phyloP scores from a whole-genome alignment of 169 alveolate genomes.

The Eimeria necatrix region DNA sequence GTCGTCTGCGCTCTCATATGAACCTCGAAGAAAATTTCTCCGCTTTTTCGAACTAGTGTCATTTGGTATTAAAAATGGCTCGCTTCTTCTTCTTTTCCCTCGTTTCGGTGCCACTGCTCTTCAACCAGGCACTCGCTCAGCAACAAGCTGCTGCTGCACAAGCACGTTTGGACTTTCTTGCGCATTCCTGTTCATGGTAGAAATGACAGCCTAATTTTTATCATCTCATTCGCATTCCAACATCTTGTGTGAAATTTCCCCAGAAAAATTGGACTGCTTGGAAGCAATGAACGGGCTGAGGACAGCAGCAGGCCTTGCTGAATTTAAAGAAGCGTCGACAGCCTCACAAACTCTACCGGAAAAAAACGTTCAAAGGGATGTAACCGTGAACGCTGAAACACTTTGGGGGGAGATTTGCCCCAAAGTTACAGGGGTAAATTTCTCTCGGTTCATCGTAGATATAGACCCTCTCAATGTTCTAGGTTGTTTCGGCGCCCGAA shows the following conservation, averaged over 20 bases:
- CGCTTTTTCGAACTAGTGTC: no score
- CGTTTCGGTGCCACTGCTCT: not conserved
- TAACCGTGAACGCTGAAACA: no score
- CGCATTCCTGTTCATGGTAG: not conserved
- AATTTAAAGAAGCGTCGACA: not conserved
- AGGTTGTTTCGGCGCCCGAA: no score
- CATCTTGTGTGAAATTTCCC: not conserved
- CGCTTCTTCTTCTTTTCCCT: not conserved
- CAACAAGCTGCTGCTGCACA: not conserved
- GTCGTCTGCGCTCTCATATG: no score
- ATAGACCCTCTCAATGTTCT: no score
- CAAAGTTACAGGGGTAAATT: not conserved
- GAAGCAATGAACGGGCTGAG: not conserved
- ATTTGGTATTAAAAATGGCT: not conserved
- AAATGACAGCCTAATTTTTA: not conserved
- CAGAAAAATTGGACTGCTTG: not conserved
- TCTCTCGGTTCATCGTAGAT: no score
- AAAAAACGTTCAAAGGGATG: no score
- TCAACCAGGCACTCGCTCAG: not conserved
- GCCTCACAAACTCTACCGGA: no score
- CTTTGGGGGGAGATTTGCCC: no score
- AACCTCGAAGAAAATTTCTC: no score
- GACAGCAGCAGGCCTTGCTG: constrained; percentile 39
- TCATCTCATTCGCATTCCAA: not conserved
- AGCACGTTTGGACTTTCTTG: not conserved